Conservation (phyloP, 2,329 filamentous ascomycete genomes). For the Phaeosphaeriaceae sp. region DNA sequence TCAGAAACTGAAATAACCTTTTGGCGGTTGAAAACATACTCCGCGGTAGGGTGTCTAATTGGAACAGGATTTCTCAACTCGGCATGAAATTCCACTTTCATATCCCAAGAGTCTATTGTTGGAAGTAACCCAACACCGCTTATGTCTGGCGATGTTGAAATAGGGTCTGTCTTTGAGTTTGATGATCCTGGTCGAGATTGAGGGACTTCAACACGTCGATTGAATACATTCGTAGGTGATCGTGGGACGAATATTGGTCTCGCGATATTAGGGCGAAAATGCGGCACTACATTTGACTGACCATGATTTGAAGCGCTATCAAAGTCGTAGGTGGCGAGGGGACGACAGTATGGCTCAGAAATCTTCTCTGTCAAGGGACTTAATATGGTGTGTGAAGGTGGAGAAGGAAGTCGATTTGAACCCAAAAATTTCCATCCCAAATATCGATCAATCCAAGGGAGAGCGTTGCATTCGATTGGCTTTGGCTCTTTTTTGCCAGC, state of each 20-base stretch:
- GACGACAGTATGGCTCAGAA: slow-evolving; percentile 28
- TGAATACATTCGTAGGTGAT: slow-evolving; percentile 32
- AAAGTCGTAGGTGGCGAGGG: slow-evolving; percentile 37
- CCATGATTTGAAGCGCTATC: slow-evolving; percentile 28
- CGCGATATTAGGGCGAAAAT: slow-evolving; percentile 24
- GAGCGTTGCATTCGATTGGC: slow-evolving; percentile 6
- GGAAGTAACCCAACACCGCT: slow-evolving; percentile 28
- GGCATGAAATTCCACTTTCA: slow-evolving; percentile 20
- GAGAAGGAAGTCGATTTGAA: slow-evolving; percentile 14
- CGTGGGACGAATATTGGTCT: slow-evolving; percentile 14
- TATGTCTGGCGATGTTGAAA: slow-evolving; percentile 18
- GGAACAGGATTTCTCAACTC: slow-evolving; percentile 15
- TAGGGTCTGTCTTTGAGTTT: slow-evolving; percentile 11
- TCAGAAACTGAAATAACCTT: slow-evolving; percentile 38
- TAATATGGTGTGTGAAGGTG: slow-evolving; percentile 5
- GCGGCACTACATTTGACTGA: slow-evolving; percentile 24
- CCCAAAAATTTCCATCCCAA: slow-evolving; percentile 2
- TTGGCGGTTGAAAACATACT: slow-evolving; percentile 34
- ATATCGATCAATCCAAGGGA: slow-evolving; percentile 3
- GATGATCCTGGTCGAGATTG: slow-evolving; percentile 14
- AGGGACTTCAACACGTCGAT: slow-evolving; percentile 28
- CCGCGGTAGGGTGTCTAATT: slow-evolving; percentile 24
- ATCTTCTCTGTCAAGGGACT: neutral
- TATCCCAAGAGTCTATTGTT: slow-evolving; percentile 29
- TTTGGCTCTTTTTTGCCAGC: slow-evolving; percentile 21